Base-by-base conservation (phyloP, 208 protist species). In the Porcisia deanei region DNA sequence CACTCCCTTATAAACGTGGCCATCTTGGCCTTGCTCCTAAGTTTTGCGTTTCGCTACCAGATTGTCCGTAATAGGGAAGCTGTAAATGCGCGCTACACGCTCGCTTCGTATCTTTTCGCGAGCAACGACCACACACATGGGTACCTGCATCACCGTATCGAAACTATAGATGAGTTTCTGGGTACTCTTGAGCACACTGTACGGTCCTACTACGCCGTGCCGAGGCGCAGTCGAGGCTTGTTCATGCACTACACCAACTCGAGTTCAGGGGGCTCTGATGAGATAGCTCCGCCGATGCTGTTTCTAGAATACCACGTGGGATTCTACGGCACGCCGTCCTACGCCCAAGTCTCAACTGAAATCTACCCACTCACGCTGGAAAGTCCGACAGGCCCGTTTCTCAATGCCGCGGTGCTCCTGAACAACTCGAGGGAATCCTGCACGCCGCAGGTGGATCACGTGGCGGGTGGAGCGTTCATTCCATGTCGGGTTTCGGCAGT, bases 181-280 rank as follows among this genome's bases (percentile, higher is more conserved):
- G 58, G 34, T 41, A 71, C 78, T 14, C 81, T 91, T 16, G 75
- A 84, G 71, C 41, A 53, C 45, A 88, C 82, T 43, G 81, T 80
- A 53, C 63, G 66, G 41, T 73, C 81, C 7, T 89, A 89, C 82
- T 88, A 91, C 81, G 69, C 76, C 22, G 66, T 82, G 8, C 85
- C 85, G 2, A 70, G 73, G 8, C 72, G 72, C 34, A 85, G 84
- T 53, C 84, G 73, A 30, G 85, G 82, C 22, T 64, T 81, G n/a
- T 91, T 88, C 79, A 86, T 88, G 85, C 85, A 91, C 74, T 91
- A 89, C 76, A 82, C 84, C 0, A 64, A 78, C 53, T 67, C 67
- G 37, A 61, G 78, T 45, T 34, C 73, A 22, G 30, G 49, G n/a
- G 25, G 9, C 71, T 37, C 60, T 55, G 73, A 59, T 12, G 49